Conservation (phyloP, 2,329 filamentous ascomycete genomes). For the Clonostachys chloroleuca region DNA sequence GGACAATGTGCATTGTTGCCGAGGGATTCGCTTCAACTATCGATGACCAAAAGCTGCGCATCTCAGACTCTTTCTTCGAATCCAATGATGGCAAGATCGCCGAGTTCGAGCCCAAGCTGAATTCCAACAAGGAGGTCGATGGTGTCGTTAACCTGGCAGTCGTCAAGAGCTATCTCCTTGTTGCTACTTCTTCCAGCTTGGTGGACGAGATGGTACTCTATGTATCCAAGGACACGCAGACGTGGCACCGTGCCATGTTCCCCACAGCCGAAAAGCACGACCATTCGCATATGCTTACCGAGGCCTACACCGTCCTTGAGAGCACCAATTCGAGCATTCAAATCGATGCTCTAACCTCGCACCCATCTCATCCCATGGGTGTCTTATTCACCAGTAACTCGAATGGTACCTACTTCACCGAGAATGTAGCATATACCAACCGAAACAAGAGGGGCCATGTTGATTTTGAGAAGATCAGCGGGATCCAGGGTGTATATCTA, state of each 20-base stretch:
- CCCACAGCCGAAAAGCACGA: conserved; percentile 70
- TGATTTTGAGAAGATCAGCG: conserved; percentile 91
- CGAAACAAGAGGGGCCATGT: conserved; percentile 71
- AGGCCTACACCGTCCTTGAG: conserved; percentile 91
- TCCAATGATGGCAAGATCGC: conserved; percentile 41
- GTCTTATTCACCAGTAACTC: conserved; percentile 94
- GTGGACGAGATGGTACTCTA: conserved; percentile 92
- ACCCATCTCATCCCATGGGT: conserved; percentile 68
- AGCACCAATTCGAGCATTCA: conserved; percentile 98
- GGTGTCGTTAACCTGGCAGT: conserved; percentile 79
- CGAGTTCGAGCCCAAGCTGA: conserved; percentile 73
- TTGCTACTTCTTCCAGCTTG: conserved; percentile 71
- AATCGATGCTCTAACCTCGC: conserved; percentile 79
- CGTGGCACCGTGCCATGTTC: conserved; percentile 92
- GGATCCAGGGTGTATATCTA: conserved; percentile 88
- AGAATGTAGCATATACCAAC: conserved; percentile 90
- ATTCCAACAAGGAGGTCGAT: conserved; percentile 66
- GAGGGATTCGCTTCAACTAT: conserved; percentile 67
- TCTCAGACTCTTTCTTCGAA: conserved; percentile 82
- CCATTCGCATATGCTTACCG: conserved; percentile 64
- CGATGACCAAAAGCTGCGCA: conserved; percentile 71
- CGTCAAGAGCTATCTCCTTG: conserved; percentile 83
- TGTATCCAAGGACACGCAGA: conserved; percentile 76
- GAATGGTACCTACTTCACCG: conserved; percentile 92
- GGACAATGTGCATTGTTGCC: conserved; percentile 76